phyloP scores from a whole-genome alignment of 148 eudicot species.

The Heliosperma pusillum region DNA sequence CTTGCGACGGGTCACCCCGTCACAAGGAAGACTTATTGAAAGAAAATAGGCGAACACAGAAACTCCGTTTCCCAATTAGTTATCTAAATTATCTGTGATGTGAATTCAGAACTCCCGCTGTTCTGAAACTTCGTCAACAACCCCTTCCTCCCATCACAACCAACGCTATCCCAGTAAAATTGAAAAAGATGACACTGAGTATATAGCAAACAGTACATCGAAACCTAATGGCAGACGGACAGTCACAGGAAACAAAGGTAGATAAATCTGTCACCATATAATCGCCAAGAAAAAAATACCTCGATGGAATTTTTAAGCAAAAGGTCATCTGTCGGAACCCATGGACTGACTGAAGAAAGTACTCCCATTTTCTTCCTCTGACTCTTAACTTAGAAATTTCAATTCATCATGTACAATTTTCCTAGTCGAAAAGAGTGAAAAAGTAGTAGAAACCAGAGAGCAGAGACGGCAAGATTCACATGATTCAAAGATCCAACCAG shows the following conservation, averaged over 20 bases:
- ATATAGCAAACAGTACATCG: not conserved
- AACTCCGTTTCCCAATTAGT: not conserved
- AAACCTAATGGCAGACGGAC: not conserved
- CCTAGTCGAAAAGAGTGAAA: not conserved
- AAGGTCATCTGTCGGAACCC: conserved; percentile 76
- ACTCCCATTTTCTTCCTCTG: conserved; percentile 46
- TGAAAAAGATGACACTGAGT: not conserved
- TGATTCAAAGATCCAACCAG: not conserved
- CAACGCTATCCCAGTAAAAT: not conserved
- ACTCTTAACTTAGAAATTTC: not conserved
- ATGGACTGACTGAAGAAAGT: conserved; percentile 40
- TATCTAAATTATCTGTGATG: not conserved
- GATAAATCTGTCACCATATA: not conserved
- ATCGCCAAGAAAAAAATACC: conserved; percentile 28
- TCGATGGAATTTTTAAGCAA: conserved; percentile 65
- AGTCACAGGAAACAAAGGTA: not conserved
- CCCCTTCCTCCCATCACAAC: not conserved
- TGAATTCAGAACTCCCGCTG: not conserved
- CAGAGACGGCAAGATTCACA: not conserved
- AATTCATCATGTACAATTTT: not conserved
- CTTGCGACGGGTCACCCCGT: too few species aligned
- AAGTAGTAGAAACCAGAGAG: not conserved
- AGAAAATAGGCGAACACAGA: not conserved
- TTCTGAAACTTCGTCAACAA: not conserved
- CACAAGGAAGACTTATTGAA: too few species aligned